A percentile compares a stretch with the other conserved stretches of the same genome.
phyloP scores from a whole-genome alignment of 495 filamentous ascomycete genomes.

The Hypoxylon fuscum region DNA sequence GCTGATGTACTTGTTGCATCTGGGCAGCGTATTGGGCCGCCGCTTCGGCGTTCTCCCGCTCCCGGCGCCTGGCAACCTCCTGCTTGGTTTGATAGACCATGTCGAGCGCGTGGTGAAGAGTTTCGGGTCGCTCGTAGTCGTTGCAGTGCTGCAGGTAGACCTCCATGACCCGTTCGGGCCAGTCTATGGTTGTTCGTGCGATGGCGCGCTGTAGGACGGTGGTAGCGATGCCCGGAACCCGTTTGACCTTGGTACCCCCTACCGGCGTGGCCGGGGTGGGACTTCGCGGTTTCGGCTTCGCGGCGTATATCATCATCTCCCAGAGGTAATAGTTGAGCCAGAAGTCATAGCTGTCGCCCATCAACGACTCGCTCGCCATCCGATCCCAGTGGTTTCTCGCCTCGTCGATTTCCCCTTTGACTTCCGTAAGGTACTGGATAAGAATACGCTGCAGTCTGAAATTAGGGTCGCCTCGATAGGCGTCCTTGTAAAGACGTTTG shows the following conservation, averaged over 20 bases:
- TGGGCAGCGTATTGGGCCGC: constrained; percentile 55
- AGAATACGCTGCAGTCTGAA: constrained; percentile 90
- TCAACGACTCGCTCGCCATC: constrained; percentile 64
- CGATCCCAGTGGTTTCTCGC: constrained; percentile 78
- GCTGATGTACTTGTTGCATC: constrained; percentile 48
- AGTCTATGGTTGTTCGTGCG: constrained; percentile 76
- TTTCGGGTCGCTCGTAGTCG: constrained; percentile 80
- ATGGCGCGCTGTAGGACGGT: constrained; percentile 78
- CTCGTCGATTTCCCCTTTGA: constrained; percentile 66
- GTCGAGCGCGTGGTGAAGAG: constrained; percentile 73
- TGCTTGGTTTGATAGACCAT: constrained; percentile 72
- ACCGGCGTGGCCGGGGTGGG: constrained; percentile 53
- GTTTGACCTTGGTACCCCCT: constrained; percentile 39
- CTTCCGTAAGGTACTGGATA: constrained; percentile 87
- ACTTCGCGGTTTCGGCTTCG: constrained; percentile 52
- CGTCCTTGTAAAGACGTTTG: constrained; percentile 74
- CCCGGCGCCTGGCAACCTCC: constrained; percentile 69
- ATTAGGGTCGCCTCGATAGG: constrained; percentile 81
- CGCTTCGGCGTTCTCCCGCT: constrained; percentile 69
- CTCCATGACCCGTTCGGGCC: constrained; percentile 89
- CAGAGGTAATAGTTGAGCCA: constrained; percentile 92
- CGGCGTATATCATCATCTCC: constrained; percentile 74
- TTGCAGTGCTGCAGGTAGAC: constrained; percentile 85
- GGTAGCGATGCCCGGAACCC: constrained; percentile 71
- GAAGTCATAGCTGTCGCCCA: constrained; percentile 84